These are phyloP conservation scores for Podospora pseudoanserina DNA, from an alignment of 495 filamentous ascomycete genomes.

Conservation along the genomic window DNA sequence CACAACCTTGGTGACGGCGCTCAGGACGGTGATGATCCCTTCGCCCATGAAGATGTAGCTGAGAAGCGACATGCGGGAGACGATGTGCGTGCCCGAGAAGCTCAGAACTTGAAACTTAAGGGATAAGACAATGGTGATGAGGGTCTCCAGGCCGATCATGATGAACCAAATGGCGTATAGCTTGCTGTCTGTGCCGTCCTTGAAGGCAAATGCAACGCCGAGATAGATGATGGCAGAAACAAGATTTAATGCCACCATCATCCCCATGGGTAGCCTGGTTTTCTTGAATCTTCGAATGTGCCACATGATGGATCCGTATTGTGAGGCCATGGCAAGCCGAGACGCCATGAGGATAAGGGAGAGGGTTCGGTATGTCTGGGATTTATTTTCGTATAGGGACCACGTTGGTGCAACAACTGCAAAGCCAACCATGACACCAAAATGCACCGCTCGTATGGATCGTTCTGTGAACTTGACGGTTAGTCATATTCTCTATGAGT, in stretches of 20 bases:
- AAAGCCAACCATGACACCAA: slow-evolving; percentile 62
- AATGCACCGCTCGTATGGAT: slow-evolving; percentile 55
- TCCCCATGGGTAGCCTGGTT: slow-evolving; percentile 32
- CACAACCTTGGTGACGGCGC: slow-evolving; percentile 30
- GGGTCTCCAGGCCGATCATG: slow-evolving; percentile 51
- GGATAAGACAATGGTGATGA: slow-evolving; percentile 49
- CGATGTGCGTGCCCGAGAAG: slow-evolving; percentile 62
- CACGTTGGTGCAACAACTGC: slow-evolving; percentile 49
- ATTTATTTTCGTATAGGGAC: slow-evolving; percentile 37
- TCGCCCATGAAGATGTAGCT: slow-evolving; percentile 69
- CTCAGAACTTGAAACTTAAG: slow-evolving; percentile 52
- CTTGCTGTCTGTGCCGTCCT: slow-evolving; percentile 18
- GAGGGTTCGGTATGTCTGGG: slow-evolving; percentile 52
- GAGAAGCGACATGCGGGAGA: slow-evolving; percentile 59
- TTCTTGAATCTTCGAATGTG: slow-evolving; percentile 42
- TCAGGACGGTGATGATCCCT: slow-evolving; percentile 43
- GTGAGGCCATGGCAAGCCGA: slow-evolving; percentile 51
- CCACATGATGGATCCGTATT: slow-evolving; percentile 51
- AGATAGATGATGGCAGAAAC: slow-evolving; percentile 48
- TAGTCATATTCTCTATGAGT: not conserved
- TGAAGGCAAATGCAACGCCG: slow-evolving; percentile 43
- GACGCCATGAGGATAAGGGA: slow-evolving; percentile 58
- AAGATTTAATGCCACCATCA: slow-evolving; percentile 42
- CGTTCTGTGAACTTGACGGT: slow-evolving; percentile 35
- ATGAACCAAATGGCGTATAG: slow-evolving; percentile 48